Conservation (phyloP, 768 basidiomycete species). For the Leccinum longicurvipes region DNA sequence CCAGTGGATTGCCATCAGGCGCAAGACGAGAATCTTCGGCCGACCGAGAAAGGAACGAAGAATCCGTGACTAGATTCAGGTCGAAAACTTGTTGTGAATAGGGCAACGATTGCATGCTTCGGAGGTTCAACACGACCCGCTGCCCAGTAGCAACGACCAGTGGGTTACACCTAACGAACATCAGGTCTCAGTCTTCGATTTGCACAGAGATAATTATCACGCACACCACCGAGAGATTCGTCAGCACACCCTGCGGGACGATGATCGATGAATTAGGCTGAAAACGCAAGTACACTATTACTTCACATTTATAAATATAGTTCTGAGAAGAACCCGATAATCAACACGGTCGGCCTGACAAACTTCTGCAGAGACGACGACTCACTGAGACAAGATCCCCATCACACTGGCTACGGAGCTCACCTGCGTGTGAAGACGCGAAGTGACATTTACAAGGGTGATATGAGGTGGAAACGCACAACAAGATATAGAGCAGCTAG, state of each 20-base stretch:
- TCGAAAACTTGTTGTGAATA: not conserved
- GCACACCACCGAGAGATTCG: slow-evolving; percentile 1
- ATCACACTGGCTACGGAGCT: not conserved
- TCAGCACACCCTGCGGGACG: not conserved
- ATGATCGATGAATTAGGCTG: not conserved
- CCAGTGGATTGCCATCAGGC: not conserved
- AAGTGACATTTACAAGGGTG: not conserved
- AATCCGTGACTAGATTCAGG: not conserved
- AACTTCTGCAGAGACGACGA: not conserved
- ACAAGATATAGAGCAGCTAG: not conserved
- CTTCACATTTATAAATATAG: not conserved
- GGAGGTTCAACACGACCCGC: slow-evolving; percentile 17
- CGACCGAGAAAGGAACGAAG: not conserved
- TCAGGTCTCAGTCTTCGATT: not conserved
- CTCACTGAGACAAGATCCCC: slow-evolving; percentile 4
- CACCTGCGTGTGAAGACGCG: not conserved
- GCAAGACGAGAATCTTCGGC: not conserved
- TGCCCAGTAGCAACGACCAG: slow-evolving; percentile 13
- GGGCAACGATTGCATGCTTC: not conserved
- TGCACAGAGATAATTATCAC: not conserved
- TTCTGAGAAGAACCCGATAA: not conserved
- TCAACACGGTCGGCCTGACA: not conserved
- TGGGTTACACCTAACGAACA: slow-evolving; percentile 1
- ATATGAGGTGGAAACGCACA: not conserved
- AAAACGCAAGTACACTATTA: not conserved